Evolutionary conservation across 805 yeast species (phyloP), one percentile per base, ranked within the genome.

Genomic region (Ogataea kodamae): DNA sequence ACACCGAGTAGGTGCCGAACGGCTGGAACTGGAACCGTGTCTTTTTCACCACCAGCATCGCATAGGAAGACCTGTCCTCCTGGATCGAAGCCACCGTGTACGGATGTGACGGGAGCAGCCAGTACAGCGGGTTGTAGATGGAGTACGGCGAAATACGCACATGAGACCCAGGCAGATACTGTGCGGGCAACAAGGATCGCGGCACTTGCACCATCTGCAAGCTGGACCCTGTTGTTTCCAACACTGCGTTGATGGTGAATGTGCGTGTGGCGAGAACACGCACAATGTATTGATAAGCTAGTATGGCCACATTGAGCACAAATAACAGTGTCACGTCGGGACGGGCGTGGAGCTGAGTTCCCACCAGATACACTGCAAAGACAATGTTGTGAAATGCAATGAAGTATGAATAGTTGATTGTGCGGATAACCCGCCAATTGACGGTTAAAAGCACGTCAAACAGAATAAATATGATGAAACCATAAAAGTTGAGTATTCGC

Each of bases 31-130:
- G 39, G 33, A 65, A 68, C 3, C 51, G 48, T 2, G 77, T 64
- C 22, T 64, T 66, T 31, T 65, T 67, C 18, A 76, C 57, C 9
- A 78, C 56, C 37, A 79, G 55, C 25, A 64, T 67, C 2, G 74
- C 50, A 10, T 53, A 41, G 5, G 40, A 16, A 26, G 71, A 74
- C 4, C 36, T 35, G 9, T 44, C 41, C 21, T 48, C 50, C 24
- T 21, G 34, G 2, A 31, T 39, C 1, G 77, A 67, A 0, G 76
- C 73, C 9, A 80, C 62, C 0, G 88, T 77, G 48, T 67, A 82
- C 3, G 90, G 89, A 50, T 81, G 89, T 2, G 81, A 64, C 6
- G 90, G 78, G 5, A 63, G 52, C 2, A 79, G 16, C 71, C 76
- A 69, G 33, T 55, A 64, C 34, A 67, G 52, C 2, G 66, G 66